phyloP scores from a whole-genome alignment of 2,329 filamentous ascomycete species.

The Leptodontidium sp. region DNA sequence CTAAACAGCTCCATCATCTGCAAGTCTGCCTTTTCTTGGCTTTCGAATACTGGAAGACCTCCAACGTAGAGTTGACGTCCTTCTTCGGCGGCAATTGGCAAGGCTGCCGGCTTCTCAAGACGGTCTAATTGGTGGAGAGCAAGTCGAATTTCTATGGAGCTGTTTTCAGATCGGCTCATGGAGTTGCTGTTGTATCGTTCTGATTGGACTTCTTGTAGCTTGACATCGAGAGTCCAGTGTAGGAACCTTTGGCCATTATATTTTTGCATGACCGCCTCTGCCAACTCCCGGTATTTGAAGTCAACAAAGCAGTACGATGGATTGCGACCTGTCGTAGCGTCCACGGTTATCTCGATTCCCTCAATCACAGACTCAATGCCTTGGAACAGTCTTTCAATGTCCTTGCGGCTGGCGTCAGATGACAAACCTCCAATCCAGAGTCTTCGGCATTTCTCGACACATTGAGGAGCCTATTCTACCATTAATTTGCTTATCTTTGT shows the following conservation, averaged over 20 bases:
- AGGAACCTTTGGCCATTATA: conserved; percentile 63
- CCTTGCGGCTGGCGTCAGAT: conserved; percentile 59
- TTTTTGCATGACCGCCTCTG: conserved; percentile 63
- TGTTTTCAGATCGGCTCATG: conserved; percentile 15
- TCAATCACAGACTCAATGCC: conserved; percentile 53
- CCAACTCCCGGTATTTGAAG: conserved; percentile 63
- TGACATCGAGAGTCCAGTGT: conserved; percentile 68
- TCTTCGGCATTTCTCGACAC: conserved; percentile 44
- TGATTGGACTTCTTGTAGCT: conserved; percentile 59
- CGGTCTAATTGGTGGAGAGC: conserved; percentile 41
- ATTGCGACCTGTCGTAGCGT: conserved; percentile 73
- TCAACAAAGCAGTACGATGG: conserved; percentile 81
- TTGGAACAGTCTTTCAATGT: conserved; percentile 58
- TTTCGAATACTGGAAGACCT: conserved; percentile 57
- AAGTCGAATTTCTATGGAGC: conserved; percentile 6
- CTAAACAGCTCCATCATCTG: conserved; percentile 58
- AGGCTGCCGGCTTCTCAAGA: conserved; percentile 34
- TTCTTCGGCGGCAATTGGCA: conserved; percentile 41
- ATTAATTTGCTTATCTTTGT: conserved; percentile 7
- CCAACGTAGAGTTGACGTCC: conserved; percentile 59
- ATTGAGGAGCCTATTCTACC: conserved; percentile 29
- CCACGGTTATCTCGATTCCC: conserved; percentile 73
- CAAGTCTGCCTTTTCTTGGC: conserved; percentile 55
- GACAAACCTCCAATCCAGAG: conserved; percentile 64
- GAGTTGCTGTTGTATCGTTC: conserved; percentile 31